phyloP scores from a whole-genome alignment of 148 eudicot genomes.

The Fagopyrum tataricum region DNA sequence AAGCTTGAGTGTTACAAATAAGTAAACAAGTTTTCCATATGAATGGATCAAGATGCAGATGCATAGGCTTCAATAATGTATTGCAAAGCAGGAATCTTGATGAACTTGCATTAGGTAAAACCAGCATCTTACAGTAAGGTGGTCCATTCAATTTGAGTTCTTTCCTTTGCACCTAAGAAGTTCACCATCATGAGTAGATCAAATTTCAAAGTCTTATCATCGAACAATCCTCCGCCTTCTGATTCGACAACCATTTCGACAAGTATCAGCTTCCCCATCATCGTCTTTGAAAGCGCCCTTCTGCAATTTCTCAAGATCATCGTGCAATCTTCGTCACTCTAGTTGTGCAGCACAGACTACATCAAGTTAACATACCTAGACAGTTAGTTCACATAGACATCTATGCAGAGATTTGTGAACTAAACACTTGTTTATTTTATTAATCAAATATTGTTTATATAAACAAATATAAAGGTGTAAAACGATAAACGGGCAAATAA shows the following conservation, averaged over 20 bases:
- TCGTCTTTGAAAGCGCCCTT: conserved; percentile 25
- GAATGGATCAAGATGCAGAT: too few relatives aligned
- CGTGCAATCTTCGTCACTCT: conserved; percentile 28
- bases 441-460: too few relatives aligned
- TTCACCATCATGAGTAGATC: conserved; percentile 28
- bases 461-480: too few relatives aligned
- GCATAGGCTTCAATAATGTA: conserved; percentile 24
- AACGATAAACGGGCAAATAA: too few relatives aligned
- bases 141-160: conserved; percentile 25
- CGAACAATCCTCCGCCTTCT: conserved; percentile 21
- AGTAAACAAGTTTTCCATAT: too few relatives aligned
- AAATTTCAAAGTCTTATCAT: conserved; percentile 15
- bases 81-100: conserved; percentile 19
- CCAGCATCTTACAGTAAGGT: conserved; percentile 23
- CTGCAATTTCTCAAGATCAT: conserved; percentile 26
- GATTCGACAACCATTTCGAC: conserved; percentile 20
- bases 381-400: too few relatives aligned
- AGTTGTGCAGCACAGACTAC: conserved; percentile 40
- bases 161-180: conserved; percentile 28
- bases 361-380: too few relatives aligned
- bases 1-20: too few relatives aligned
- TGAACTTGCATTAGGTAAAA: conserved; percentile 22
- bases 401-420: too few relatives aligned
- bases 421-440: too few relatives aligned
- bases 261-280: conserved; percentile 24